Evolutionary conservation across 139 green algal genomes (phyloP), one percentile per base, ranked within the genome.

Genomic region (Tetraselmis chui): DNA sequence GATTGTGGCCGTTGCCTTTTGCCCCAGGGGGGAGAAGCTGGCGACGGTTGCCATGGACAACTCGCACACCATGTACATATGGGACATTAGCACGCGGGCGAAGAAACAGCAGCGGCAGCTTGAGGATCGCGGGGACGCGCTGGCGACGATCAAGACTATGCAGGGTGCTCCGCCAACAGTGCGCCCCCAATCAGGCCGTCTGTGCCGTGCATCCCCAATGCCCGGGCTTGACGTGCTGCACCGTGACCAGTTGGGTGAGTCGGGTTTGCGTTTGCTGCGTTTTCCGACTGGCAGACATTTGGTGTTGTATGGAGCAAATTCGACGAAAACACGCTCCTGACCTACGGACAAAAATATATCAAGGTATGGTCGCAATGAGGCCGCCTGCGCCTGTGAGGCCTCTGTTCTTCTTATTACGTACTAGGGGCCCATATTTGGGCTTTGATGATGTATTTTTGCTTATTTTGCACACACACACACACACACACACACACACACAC

Each of bases 11-110:
- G 79, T 93, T 11, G 87, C 81, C 2, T 95, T 95, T 86, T 88
- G 31, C 59, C 85, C 87, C 1, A 83, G 86, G 76, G 91, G 92
- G 23, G 80, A 32, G 2, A 32, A 85, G 32, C 89, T 95, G 31
- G 86, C 83, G 0, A 84, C 81, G 1, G 91, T 95, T 2, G 87
- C 87, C 2, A 91, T 78, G 59, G 92, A 95, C 87, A 94, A 95
- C 81, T 29, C 77, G 1, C 92, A 95, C 87, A 92, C 88, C 22
- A 86, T 95, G 76, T 85, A 85, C 58, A 80, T 95, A 31, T 94
- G 88, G 80, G 90, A 95, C 18, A 67, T 67, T 18, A 25, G 11
- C 11, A 67, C 5, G 18, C 11, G 45, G 18, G 18, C 45, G 11
- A 67, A 67, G 45, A 67, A 67, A 18, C 5, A 67, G 18, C 45